A percentile compares a stretch with the other conserved stretches of the same genome.
Conservation (phyloP, 257 asterid genomes). For the Solanum corneliomulleri region DNA sequence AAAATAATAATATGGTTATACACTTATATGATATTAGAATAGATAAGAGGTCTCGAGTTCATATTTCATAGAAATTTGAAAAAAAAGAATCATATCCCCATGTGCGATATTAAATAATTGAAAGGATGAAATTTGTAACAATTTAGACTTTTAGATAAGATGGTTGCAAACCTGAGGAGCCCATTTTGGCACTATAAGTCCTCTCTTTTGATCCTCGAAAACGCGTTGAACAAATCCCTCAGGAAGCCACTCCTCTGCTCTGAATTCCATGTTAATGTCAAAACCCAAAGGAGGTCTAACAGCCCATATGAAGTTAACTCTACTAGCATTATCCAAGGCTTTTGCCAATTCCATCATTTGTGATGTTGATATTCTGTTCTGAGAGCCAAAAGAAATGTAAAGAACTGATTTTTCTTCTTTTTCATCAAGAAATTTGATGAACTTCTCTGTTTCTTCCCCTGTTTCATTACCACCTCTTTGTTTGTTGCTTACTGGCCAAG, state of each 20-base stretch:
- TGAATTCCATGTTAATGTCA: slow-evolving; percentile 24
- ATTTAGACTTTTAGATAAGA: not conserved
- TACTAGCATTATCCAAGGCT: slow-evolving; percentile 14
- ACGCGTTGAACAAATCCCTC: slow-evolving; percentile 28
- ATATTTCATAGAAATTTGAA: not conserved
- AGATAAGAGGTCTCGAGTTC: not conserved
- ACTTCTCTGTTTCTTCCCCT: slow-evolving; percentile 1
- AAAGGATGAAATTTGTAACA: not conserved
- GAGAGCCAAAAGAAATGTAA: slow-evolving; percentile 35
- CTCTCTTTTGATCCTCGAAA: slow-evolving; percentile 13
- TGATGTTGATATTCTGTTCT: slow-evolving; percentile 11
- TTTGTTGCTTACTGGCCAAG: slow-evolving; percentile 1
- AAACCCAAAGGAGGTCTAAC: slow-evolving; percentile 33
- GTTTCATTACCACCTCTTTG: slow-evolving; percentile 8
- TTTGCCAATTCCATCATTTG: slow-evolving; percentile 20
- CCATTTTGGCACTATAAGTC: slow-evolving; percentile 31
- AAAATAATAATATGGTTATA: not conserved
- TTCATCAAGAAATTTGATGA: slow-evolving; percentile 21
- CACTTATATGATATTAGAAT: not conserved
- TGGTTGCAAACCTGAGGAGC: slow-evolving; percentile 12
- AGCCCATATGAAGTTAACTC: slow-evolving; percentile 20
- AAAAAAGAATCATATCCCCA: not conserved
- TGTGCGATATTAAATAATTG: not conserved
- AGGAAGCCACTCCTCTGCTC: slow-evolving; percentile 46
- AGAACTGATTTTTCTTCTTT: slow-evolving; percentile 20